Percentiles rank a stretch among this genome's conserved stretches.
phyloP scores from a whole-genome alignment of 176 grass and related monocot genomes.

The Otatea glauca region DNA sequence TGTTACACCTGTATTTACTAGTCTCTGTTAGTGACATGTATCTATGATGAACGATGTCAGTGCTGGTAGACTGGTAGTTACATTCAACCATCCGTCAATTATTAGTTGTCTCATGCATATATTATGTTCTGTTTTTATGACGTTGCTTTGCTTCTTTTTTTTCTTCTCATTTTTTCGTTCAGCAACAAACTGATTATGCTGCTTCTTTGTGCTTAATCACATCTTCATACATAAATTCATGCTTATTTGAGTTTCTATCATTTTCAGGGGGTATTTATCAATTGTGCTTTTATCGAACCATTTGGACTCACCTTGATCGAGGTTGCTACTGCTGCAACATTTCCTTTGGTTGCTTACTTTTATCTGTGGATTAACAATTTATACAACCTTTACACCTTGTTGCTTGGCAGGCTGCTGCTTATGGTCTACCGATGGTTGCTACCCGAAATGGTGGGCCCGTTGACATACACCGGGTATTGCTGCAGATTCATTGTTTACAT shows the following conservation, averaged over 20 bases:
- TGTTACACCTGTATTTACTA: not conserved
- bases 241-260: constrained; percentile 28
- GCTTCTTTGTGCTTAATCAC: not conserved
- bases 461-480: constrained; percentile 73
- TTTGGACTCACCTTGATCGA: constrained; percentile 99
- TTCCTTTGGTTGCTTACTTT: constrained; percentile 18
- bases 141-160: not conserved
- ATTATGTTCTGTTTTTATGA: constrained; percentile 1
- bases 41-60: not conserved
- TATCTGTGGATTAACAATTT: constrained; percentile 19
- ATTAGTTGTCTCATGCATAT: constrained; percentile 23
- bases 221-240: constrained; percentile 5
- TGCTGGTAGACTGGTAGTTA: not conserved
- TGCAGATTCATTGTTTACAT: constrained; percentile 23
- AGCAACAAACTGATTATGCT: constrained; percentile 12
- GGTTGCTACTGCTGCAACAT: constrained; percentile 52
- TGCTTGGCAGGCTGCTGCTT: constrained; percentile 77
- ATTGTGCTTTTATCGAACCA: constrained; percentile 95
- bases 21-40: not conserved
- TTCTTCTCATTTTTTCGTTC: not conserved
- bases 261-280: constrained; percentile 96
- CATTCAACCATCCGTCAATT: not conserved
- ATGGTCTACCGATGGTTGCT: constrained; percentile 87
- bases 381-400: constrained; percentile 38
- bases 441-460: constrained; percentile 84